A percentile compares a stretch with the other conserved stretches of the same genome.
Evolutionary conservation across 257 asterid species (phyloP).

Genomic region (Przewalskia tangutica): DNA sequence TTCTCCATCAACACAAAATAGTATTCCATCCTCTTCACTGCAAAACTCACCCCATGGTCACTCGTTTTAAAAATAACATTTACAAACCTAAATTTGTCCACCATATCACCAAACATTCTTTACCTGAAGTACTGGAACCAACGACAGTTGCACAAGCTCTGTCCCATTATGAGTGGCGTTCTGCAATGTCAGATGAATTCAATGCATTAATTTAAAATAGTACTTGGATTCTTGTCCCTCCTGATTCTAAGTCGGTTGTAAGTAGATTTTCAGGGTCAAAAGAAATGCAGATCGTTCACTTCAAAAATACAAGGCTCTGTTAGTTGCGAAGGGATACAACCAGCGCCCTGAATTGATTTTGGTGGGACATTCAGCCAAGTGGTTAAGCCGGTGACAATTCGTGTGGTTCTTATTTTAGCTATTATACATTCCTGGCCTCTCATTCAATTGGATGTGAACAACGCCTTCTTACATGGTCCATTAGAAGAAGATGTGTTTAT

Average conservation of each 20-base stretch:
- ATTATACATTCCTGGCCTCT: too few relatives aligned
- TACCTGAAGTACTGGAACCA: neutral
- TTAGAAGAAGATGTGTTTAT: too few relatives aligned
- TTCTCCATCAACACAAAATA: neutral
- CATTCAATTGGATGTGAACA: too few relatives aligned
- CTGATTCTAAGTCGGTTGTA: neutral
- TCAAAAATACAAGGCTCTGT: neutral
- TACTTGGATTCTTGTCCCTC: neutral
- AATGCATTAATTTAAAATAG: neutral
- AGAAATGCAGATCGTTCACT: neutral
- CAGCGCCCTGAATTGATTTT: too few relatives aligned
- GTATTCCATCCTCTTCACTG: neutral
- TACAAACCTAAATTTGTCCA: neutral
- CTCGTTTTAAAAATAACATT: too few relatives aligned
- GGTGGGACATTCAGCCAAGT: too few relatives aligned
- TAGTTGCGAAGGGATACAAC: neutral
- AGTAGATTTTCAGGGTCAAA: neutral
- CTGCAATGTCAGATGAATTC: too few relatives aligned
- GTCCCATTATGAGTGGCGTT: neutral
- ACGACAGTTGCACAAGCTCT: neutral
- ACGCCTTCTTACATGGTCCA: too few relatives aligned
- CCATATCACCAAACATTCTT: neutral
- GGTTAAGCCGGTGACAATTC: too few relatives aligned
- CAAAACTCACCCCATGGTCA: neutral
- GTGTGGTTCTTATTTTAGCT: neutral